Evolutionary conservation across 768 basidiomycete species (phyloP).

Genomic region (Termitomyces sp.): DNA sequence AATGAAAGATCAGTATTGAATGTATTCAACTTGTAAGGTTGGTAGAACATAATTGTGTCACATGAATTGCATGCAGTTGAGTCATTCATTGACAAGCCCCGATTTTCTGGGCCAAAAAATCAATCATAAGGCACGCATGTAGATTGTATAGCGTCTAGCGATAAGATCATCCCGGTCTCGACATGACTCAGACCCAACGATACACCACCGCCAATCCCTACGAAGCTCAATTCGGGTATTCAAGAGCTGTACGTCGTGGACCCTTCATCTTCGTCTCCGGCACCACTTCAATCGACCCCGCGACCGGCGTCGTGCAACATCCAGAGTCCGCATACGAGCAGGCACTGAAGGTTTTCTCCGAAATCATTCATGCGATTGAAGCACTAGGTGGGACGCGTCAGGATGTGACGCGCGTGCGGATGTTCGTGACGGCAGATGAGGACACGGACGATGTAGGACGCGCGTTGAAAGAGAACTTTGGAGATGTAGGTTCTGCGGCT

Average conservation of each 20-base stretch:
- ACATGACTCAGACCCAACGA: constrained; percentile 11
- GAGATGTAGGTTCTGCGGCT: constrained; percentile 38
- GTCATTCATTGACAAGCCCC: neutral
- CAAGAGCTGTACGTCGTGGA: constrained; percentile 44
- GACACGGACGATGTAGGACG: constrained; percentile 31
- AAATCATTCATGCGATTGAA: constrained; percentile 38
- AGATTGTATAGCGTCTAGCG: neutral
- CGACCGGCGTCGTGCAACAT: constrained; percentile 31
- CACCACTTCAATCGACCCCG: constrained; percentile 41
- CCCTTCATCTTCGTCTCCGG: constrained; percentile 50
- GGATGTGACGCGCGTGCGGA: constrained; percentile 42
- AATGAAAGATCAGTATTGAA: neutral
- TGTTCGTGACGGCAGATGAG: constrained; percentile 40
- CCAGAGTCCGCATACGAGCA: constrained; percentile 42
- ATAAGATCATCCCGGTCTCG: neutral
- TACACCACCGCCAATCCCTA: constrained; percentile 41
- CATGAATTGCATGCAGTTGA: neutral
- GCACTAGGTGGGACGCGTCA: constrained; percentile 34
- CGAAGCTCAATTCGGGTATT: constrained; percentile 45
- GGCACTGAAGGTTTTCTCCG: constrained; percentile 34
- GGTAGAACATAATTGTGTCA: neutral
- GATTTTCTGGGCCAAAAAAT: neutral
- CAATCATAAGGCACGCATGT: neutral
- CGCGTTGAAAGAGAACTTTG: constrained; percentile 38
- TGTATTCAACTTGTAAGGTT: too few species aligned